Conservation (phyloP, 176 grass and related monocot species). For the Avena sativa region DNA sequence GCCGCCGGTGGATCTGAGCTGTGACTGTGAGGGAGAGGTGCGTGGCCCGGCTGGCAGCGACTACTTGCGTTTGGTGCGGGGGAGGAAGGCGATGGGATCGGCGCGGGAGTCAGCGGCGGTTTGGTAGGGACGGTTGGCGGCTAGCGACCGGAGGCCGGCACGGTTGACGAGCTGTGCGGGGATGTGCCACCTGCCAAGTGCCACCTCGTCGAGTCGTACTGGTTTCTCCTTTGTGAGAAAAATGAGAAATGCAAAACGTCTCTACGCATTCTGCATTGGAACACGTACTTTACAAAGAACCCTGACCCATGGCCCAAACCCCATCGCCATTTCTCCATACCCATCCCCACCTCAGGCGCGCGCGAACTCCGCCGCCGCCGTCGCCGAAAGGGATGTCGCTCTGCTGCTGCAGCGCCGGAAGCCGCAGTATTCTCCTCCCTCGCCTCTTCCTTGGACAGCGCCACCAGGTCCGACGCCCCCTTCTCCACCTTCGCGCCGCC, state of each 20-base stretch:
- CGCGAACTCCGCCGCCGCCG: slow-evolving; percentile 1
- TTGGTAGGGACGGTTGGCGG: background rate
- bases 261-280: background rate
- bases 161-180: slow-evolving; percentile 19
- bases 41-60: slow-evolving; percentile 30
- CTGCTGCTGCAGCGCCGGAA: slow-evolving; percentile 39
- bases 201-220: background rate
- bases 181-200: background rate
- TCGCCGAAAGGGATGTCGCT: slow-evolving; percentile 36
- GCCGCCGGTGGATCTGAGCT: slow-evolving; percentile 32
- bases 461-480: background rate
- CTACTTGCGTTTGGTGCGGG: background rate
- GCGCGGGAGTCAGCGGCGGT: slow-evolving; percentile 1
- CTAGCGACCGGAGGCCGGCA: background rate
- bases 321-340: background rate
- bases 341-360: background rate
- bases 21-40: background rate
- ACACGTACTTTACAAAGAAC: background rate
- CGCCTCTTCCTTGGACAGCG: background rate
- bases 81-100: slow-evolving; percentile 32
- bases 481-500: slow-evolving; percentile 30
- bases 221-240: background rate
- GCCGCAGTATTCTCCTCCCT: slow-evolving; percentile 37
- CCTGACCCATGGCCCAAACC: background rate
- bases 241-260: too few relatives aligned